phyloP scores from a whole-genome alignment of 345 rosid species.

The Diplotaxis tenuifolia region DNA sequence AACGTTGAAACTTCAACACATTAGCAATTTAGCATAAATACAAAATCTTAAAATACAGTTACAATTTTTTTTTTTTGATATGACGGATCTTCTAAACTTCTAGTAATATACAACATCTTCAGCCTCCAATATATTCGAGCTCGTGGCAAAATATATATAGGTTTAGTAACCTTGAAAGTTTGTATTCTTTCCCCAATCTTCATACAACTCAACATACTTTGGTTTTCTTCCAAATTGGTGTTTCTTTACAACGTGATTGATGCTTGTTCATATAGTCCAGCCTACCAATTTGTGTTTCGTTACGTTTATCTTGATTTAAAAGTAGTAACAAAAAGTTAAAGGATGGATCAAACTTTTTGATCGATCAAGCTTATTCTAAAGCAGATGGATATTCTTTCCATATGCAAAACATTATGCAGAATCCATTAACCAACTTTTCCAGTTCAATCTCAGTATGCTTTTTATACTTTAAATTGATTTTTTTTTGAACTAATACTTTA shows the following conservation, averaged over 20 bases:
- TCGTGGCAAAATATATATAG: neutral
- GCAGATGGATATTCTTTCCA: constrained; percentile 36
- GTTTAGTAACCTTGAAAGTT: neutral
- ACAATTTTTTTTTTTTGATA: neutral
- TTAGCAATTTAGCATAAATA: no score
- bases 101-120: neutral
- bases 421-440: constrained; percentile 22
- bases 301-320: neutral
- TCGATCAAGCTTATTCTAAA: constrained; percentile 32
- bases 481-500: no score
- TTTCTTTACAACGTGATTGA: no score
- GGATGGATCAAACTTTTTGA: constrained; percentile 28
- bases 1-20: no score
- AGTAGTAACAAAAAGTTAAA: constrained; percentile 7
- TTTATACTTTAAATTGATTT: constrained; percentile 1
- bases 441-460: constrained; percentile 18
- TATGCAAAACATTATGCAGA: constrained; percentile 27
- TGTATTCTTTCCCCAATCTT: neutral
- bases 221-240: neutral
- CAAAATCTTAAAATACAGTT: neutral
- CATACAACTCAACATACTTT: neutral
- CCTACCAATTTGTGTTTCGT: neutral
- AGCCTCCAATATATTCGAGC: neutral
- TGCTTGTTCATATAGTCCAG: neutral
- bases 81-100: neutral